Base-by-base conservation (phyloP, 2,329 filamentous ascomycete genomes). In the Macrophomina tecta region DNA sequence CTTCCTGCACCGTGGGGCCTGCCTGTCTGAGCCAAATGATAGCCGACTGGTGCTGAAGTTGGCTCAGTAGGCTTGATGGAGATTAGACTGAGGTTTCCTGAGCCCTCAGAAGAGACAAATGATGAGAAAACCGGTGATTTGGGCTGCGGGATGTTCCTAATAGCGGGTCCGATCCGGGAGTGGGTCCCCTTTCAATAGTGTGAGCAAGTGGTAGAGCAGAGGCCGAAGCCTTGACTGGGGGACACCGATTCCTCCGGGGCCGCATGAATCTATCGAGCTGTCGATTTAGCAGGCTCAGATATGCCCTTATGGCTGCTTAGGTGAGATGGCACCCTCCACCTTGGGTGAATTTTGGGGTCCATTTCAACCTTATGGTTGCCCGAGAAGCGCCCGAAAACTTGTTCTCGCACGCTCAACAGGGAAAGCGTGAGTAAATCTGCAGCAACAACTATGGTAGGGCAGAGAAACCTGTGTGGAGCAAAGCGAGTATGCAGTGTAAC, bases 241-340 rank as follows among this genome's bases (percentile, higher is more conserved):
- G 48, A 18, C 11, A 14, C 8, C 9, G 18, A 30, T 30, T 11
- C 23, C 30, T 51, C 48, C 23, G 18, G 48, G 11, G 48, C 18
- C 48, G 4, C 48, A 30, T 23, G 16, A 14, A 45, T 5, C 42
- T 16, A 5, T 45, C 16, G 42, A 45, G 4, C 42, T 12, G 8
- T n/a, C 42, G 42, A 12, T 45, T 45, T n/a, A 1, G 16, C 1
- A 45, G 42, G 42, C 8, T 14, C 42, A 45, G 42, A 45, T 2
- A n/a, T n/a, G 42, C 12, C 2, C 9, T 14, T 14, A 14, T 45
- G 48, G 30, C 49, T 30, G 49, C 49, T 52, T 30, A 52, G 49
- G 49, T 52, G 49, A 52, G 49, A 52, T 52, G 49, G 49, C 49
- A 52, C 49, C 49, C 49, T 32, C 49, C 28, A 14, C 28, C n/a